phyloP scores from a whole-genome alignment of 805 yeast genomes.

The Candida fluviatilis region DNA sequence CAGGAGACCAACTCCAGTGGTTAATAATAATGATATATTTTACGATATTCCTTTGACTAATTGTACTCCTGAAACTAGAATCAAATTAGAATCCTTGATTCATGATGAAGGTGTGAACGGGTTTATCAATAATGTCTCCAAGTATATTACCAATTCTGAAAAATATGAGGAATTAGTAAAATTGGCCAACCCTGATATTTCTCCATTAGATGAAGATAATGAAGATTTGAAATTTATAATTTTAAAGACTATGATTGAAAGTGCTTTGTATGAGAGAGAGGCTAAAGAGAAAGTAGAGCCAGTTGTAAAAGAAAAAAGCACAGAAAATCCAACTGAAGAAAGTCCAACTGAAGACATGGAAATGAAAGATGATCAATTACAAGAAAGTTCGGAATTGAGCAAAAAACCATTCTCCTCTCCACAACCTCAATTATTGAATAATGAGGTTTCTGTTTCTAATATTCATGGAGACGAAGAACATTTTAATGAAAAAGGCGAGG shows the following conservation, averaged over 20 bases:
- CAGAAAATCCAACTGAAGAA: no score
- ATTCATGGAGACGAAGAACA: neutral
- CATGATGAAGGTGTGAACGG: conserved; percentile 12
- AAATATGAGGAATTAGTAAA: conserved; percentile 19
- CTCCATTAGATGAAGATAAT: conserved; percentile 7
- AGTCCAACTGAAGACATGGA: no score
- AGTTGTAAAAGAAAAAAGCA: neutral
- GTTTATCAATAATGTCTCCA: conserved; percentile 15
- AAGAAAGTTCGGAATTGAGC: no score
- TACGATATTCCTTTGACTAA: conserved; percentile 24
- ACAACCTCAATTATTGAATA: no score
- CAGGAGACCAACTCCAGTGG: conserved; percentile 1
- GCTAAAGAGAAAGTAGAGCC: neutral
- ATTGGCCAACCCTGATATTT: conserved; percentile 9
- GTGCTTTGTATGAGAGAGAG: neutral
- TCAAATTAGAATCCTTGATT: conserved; percentile 15
- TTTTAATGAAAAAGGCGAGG: conserved; percentile 4
- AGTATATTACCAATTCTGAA: conserved; percentile 17
- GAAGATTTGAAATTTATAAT: conserved; percentile 21
- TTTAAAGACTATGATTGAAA: conserved; percentile 18
- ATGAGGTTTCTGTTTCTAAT: no score
- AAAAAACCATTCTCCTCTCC: no score
- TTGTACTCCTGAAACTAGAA: conserved; percentile 13
- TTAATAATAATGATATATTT: conserved; percentile 11
- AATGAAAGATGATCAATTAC: no score